Evolutionary conservation across 2,329 filamentous ascomycete genomes (phyloP), one percentile per base, ranked within the genome.

Genomic region (Taxawa tesnikishii): DNA sequence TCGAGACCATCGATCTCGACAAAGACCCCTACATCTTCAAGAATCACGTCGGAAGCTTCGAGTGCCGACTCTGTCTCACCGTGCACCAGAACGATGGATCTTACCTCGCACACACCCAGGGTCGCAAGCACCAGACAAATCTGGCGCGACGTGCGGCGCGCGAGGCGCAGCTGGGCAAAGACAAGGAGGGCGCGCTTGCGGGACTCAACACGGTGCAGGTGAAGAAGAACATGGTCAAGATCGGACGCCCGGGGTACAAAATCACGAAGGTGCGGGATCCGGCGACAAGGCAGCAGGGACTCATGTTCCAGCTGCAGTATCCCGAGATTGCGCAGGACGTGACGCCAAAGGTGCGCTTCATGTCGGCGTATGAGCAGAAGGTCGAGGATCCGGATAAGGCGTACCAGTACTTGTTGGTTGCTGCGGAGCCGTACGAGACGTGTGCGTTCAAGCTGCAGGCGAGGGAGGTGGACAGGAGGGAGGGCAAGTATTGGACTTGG

Each of bases 1-100:
- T 98, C 52, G 90, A 98, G 64, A 92, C 85, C 34, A 98, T 98
- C 68, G 88, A 96, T 65, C 82, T 96, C 41, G 90, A 96, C 63
- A 96, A 94, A 64, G 90, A 98, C 63, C 90, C 90, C 0, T 98
- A 96, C 73, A 94, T 96, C 68, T 98, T 98, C 78, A 93, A 93
- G 60, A 98, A 98, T 68, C 88, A 98, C 60, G 83, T 96, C 49
- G 90, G 90, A 52, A 90, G 81, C 51, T 98, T 94, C 61, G 90
- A 98, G 61, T 98, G 90, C 59, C 83, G 90, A 17, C 79, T 98
- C 25, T 98, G 90, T 53, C 68, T 98, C 15, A 98, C 90, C 0
- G 88, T 96, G 4, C 90, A 98, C 68, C 90, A 98, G 53, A 98
- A 98, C 58, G 90, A 98, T 64, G 90, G 90, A 41, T 94, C 87